Evolutionary conservation across 495 filamentous ascomycete species (phyloP), one percentile per base, ranked within the genome.

Genomic region (Penicillium ucsense): DNA sequence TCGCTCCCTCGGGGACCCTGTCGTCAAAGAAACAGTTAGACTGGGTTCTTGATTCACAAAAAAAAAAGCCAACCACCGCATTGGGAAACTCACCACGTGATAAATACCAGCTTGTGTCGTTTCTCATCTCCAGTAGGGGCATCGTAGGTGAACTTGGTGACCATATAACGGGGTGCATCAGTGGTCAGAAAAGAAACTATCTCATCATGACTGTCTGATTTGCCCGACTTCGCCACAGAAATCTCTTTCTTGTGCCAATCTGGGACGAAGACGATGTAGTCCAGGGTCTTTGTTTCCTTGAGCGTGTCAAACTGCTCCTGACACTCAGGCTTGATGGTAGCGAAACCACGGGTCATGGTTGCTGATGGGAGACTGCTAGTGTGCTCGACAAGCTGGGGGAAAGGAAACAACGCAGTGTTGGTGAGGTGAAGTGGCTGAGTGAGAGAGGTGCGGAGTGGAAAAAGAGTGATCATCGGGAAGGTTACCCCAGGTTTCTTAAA

Each of bases 181-280:
- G 48, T 45, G 11, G 52, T 53, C 47, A 59, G 56, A 8, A 43
- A 38, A 12, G 53, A 10, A 9, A 59, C 11, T 29, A 59, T 43
- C 2, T 59, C 56, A 2, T 31, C 20, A 45, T 59, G 53, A 27
- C 48, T 41, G 28, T 47, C 34, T 44, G 52, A 59, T 41, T 53
- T 59, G 10, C 53, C 56, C 20, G 53, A 56, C 38, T 50, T 31
- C 0, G 47, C 46, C 31, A 63, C 56, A 11, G 46, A 39, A 35
- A 61, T 59, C 34, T 55, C 52, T 47, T 61, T 57, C 43, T 62
- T 56, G 20, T 60, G 49, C 29, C 61, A 44, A 3, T 43, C 48
- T 10, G 56, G 53, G 38, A 50, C 43, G 31, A 56, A 59, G 31
- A 56, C 46, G 38, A 56, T 53, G 35, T 48, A 59, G 38, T 56